Base-by-base conservation (phyloP, 371 early-diverging fungal genomes). In the Vairimorpha apis region DNA sequence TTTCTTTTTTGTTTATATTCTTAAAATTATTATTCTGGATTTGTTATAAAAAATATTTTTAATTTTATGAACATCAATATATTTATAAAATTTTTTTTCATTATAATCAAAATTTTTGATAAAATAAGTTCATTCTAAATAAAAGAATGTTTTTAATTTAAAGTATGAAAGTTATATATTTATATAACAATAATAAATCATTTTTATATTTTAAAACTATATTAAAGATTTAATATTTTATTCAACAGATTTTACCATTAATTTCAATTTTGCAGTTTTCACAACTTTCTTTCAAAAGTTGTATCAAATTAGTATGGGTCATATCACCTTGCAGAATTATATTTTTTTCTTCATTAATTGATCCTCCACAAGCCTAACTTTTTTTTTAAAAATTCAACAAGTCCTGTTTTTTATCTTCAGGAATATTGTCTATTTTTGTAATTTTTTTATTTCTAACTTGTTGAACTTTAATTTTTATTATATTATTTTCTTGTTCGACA, bases 301-400 rank as follows among this genome's bases (percentile, higher is more conserved):
- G 45, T 44, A 62, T 51, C 29, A 70, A 18, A 21, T 62, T 63
- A 21, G 62, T 59, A 18, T 60, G 59, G 4, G 70, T 56, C 23
- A 62, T 70, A 49, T 76, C 76, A 18, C 76, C 76, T 49, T 71
- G 70, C 3, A 76, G 51, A 23, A 70, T 58, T 33, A 76, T 49
- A 23, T 32, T 59, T 12, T 56, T 41, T 18, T 76, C 72, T 32
- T 70, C 62, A 14, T 58, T 37, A 5, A 67, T 16, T 18, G 51
- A 45, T 37, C 76, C 76, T 1, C 76, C 76, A 66, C 76, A 76
- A 0, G 63, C 64, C n/a, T 43, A 71, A 35, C 23, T 71, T 71
- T 33, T 65, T 66, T 32, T 67, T 76, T 10, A 76, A 45, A 38
- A 63, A 49, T 23, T 49, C 32, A 32, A 71, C 13, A 21, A 76